Conservation (phyloP, 164 flowering plant genomes). For the Stephania japonica region DNA sequence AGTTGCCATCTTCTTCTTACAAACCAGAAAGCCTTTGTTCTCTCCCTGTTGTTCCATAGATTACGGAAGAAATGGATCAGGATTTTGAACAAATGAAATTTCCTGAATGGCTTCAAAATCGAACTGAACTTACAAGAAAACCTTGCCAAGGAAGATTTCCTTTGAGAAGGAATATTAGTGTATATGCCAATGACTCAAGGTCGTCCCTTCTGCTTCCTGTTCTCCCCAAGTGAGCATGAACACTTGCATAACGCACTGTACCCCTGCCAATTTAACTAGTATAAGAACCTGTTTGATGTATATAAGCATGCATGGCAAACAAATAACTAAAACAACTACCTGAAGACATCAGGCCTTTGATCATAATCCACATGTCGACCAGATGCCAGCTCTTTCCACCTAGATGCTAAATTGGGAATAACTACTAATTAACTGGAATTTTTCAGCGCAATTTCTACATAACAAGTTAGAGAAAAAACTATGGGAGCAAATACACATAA, state of each 20-base stretch:
- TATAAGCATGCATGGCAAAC: background rate
- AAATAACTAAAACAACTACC: conserved; percentile 23
- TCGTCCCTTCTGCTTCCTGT: conserved; percentile 67
- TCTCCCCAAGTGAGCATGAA: conserved; percentile 64
- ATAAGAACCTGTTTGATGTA: conserved; percentile 2
- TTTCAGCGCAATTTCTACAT: background rate
- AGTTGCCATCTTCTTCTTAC: conserved; percentile 54
- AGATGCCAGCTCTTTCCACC: conserved; percentile 39
- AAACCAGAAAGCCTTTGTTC: conserved; percentile 58
- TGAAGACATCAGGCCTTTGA: conserved; percentile 61
- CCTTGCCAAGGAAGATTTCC: conserved; percentile 69
- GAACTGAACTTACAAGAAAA: conserved; percentile 25
- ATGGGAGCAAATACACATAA: background rate
- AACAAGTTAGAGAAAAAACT: background rate
- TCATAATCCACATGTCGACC: conserved; percentile 60
- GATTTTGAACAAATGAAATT: background rate
- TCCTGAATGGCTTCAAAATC: background rate
- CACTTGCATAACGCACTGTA: conserved; percentile 64
- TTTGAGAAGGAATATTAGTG: conserved; percentile 47
- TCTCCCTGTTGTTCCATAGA: conserved; percentile 41
- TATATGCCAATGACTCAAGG: conserved; percentile 59
- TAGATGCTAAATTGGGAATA: conserved; percentile 34
- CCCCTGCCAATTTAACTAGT: conserved; percentile 33
- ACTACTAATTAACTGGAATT: background rate
- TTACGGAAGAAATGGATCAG: background rate